phyloP scores from a whole-genome alignment of 768 basidiomycete species.

The Russula foetens region DNA sequence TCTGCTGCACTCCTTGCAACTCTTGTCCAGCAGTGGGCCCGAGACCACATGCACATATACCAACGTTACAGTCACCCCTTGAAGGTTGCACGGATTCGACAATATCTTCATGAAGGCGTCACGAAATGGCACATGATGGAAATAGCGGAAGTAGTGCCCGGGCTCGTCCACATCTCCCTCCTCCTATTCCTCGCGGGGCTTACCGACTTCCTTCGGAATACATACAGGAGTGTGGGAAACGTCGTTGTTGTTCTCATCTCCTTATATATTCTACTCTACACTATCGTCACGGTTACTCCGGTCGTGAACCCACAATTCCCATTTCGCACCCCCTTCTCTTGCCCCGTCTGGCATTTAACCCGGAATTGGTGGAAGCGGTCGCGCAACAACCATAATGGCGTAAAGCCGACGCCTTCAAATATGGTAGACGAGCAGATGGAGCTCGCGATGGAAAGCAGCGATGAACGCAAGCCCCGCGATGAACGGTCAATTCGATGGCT shows the following conservation, averaged over 20 bases:
- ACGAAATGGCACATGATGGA: constrained; percentile 33
- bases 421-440: constrained; percentile 13
- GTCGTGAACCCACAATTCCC: constrained; percentile 6
- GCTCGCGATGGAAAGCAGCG: constrained; percentile 12
- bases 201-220: constrained; percentile 34
- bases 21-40: constrained; percentile 42
- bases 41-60: constrained; percentile 28
- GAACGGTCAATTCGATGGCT: constrained; percentile 14
- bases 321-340: constrained; percentile 5
- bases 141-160: constrained; percentile 37
- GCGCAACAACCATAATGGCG: neutral
- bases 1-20: constrained; percentile 37
- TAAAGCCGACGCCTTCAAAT: neutral
- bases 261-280: constrained; percentile 5
- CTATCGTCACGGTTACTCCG: constrained; percentile 8
- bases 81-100: constrained; percentile 35
- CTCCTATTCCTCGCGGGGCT: constrained; percentile 44
- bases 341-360: constrained; percentile 4
- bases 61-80: constrained; percentile 23
- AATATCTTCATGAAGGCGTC: constrained; percentile 31
- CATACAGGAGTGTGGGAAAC: constrained; percentile 8
- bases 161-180: constrained; percentile 41
- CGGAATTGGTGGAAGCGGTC: neutral
- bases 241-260: neutral
- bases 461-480: constrained; percentile 4